Base-by-base conservation (phyloP, 2,329 filamentous ascomycete species). In the Fusarium sp. region DNA sequence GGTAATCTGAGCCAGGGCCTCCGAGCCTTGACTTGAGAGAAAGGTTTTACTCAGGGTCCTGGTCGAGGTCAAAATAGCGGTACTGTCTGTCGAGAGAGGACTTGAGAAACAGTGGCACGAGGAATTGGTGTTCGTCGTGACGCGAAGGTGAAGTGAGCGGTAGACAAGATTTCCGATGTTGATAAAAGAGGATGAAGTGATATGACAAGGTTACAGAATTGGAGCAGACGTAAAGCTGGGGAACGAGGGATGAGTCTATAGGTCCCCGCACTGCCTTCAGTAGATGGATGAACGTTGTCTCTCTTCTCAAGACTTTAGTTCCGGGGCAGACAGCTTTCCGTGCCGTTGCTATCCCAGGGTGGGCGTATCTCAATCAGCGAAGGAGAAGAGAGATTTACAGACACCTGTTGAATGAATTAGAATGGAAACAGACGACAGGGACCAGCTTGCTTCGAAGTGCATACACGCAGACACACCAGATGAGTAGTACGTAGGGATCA, bases 291-390 rank as follows among this genome's bases (percentile, higher is more conserved):
- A 67, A 69, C 52, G 77, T 79, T 78, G 73, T 78, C 77, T 78
- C 77, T 78, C 77, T 71, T 78, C 77, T 69, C 71, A 64, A 59
- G 56, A 51, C 36, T 70, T 74, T 70, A 66, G 73, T 69, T 75
- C 60, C 72, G 70, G 69, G 59, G 66, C 56, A 75, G 65, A 70
- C 55, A 73, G 73, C 66, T 74, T 70, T 52, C 68, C 63, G 67
- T 74, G 75, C 67, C 66, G 69, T 65, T 64, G 64, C 63, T 70
- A 62, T 68, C 62, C 67, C 47, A 66, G 73, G 77, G 76, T 66
- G 65, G 73, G 72, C 63, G 76, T 61, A 75, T 71, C 60, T 71
- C 64, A 74, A 73, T 72, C 73, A 71, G 68, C 66, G 49, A 67
- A 70, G 69, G 73, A 67, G 64, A 72, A 70, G 64, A 68, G 71